These are phyloP conservation scores for Alternaria viburni DNA, from an alignment of 2,329 filamentous ascomycete genomes.

Conservation along the genomic window DNA sequence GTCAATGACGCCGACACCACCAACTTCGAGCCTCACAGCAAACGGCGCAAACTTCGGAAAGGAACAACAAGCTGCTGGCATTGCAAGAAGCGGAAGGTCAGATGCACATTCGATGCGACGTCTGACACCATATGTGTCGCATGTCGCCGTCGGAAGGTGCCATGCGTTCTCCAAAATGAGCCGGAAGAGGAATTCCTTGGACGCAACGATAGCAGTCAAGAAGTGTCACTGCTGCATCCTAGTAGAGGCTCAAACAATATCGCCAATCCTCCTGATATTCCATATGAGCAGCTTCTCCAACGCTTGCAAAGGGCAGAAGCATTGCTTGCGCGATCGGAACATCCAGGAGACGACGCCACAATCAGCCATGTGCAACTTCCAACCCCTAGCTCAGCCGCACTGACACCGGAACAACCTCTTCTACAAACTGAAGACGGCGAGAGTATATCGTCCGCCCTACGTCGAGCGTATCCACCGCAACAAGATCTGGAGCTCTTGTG, in stretches of 20 bases:
- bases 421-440: neutral
- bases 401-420: neutral
- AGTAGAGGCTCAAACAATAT: neutral
- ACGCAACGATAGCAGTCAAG: neutral
- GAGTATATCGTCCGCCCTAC: constrained; percentile 8
- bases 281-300: constrained; percentile 5
- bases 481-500: constrained; percentile 17
- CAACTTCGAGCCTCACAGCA: constrained; percentile 8
- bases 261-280: neutral
- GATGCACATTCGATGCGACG: constrained; percentile 16
- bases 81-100: constrained; percentile 32
- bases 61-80: constrained; percentile 35
- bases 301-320: constrained; percentile 19
- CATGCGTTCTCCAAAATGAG: constrained; percentile 26
- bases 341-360: neutral
- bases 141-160: constrained; percentile 20
- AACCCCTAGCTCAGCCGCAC: neutral
- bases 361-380: constrained; percentile 1
- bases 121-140: constrained; percentile 14
- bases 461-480: constrained; percentile 17
- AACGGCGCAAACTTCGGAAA: constrained; percentile 28
- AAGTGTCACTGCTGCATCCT: neutral
- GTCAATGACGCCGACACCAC: neutral
- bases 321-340: neutral
- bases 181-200: constrained; percentile 14